phyloP scores from a whole-genome alignment of 208 protist genomes.

The Trypanosoma platydactyli region DNA sequence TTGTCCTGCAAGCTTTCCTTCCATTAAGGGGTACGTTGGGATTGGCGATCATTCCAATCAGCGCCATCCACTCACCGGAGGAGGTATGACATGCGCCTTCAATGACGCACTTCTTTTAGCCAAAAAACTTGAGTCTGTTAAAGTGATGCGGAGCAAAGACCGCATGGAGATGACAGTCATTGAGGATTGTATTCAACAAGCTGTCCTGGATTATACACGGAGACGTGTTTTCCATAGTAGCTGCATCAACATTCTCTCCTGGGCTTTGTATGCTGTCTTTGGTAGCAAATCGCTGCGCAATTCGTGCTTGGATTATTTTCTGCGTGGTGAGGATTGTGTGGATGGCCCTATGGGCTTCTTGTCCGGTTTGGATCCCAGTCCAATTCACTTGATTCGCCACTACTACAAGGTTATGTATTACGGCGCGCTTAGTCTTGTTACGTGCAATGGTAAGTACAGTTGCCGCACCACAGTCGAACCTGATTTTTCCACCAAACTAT shows the following conservation, averaged over 20 bases:
- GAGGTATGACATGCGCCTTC: slow-evolving; percentile 92
- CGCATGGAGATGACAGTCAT: slow-evolving; percentile 48
- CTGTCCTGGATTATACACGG: slow-evolving; percentile 61
- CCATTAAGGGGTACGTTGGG: slow-evolving; percentile 83
- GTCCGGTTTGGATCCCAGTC: slow-evolving; percentile 67
- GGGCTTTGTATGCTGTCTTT: slow-evolving; percentile 91
- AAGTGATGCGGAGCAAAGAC: slow-evolving; percentile 38
- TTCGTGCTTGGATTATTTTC: slow-evolving; percentile 92
- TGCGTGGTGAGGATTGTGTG: slow-evolving; percentile 81
- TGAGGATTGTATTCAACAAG: slow-evolving; percentile 57
- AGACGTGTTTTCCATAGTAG: slow-evolving; percentile 66
- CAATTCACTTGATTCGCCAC: slow-evolving; percentile 72
- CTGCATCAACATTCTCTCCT: slow-evolving; percentile 92
- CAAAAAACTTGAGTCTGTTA: slow-evolving; percentile 60
- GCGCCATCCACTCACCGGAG: slow-evolving; percentile 93
- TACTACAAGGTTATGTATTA: slow-evolving; percentile 87
- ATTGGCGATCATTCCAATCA: slow-evolving; percentile 95
- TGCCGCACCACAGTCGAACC: slow-evolving; percentile 10
- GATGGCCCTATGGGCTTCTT: slow-evolving; percentile 85
- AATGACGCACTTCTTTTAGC: slow-evolving; percentile 77
- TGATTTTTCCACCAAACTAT: slow-evolving; percentile 31
- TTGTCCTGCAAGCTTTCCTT: slow-evolving; percentile 71
- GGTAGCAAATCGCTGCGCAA: slow-evolving; percentile 58
- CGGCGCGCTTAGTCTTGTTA: slow-evolving; percentile 53
- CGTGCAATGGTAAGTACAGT: slow-evolving; percentile 42